Evolutionary conservation across 192 early-diverging fungal genomes (phyloP).

Genomic region (Entomortierella lignicola): DNA sequence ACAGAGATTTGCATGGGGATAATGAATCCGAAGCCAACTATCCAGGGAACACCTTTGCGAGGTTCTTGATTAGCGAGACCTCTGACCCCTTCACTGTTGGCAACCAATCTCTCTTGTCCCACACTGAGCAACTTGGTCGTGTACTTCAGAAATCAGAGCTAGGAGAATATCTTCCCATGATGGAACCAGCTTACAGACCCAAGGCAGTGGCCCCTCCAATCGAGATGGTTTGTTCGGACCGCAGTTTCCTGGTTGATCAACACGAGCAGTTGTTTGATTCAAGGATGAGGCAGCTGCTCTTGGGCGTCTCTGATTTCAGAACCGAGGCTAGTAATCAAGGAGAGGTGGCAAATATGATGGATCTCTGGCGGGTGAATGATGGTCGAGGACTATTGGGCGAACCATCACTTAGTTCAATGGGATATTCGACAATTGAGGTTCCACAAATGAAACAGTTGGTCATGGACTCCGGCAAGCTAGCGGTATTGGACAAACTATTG

Average conservation of each 20-base stretch:
- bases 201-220: slow-evolving; percentile 72
- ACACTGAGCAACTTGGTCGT: slow-evolving; percentile 29
- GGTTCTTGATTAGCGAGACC: slow-evolving; percentile 56
- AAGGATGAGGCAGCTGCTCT: slow-evolving; percentile 47
- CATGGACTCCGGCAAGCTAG: slow-evolving; percentile 83
- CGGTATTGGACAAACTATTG: slow-evolving; percentile 76
- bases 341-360: slow-evolving; percentile 29
- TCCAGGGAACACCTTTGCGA: slow-evolving; percentile 57
- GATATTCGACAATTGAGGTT: slow-evolving; percentile 50
- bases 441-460: slow-evolving; percentile 77
- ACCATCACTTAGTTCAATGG: slow-evolving; percentile 42
- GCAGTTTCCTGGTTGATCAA: slow-evolving; percentile 68
- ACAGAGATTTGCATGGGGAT: slow-evolving; percentile 6
- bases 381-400: slow-evolving; percentile 58
- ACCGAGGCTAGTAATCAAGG: slow-evolving; percentile 11
- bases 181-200: slow-evolving; percentile 62
- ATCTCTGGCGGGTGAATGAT: slow-evolving; percentile 35
- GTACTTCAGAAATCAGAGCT: slow-evolving; percentile 36
- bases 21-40: not conserved
- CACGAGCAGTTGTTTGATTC: slow-evolving; percentile 59
- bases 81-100: slow-evolving; percentile 14
- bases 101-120: slow-evolving; percentile 22
- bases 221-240: slow-evolving; percentile 70
- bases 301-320: slow-evolving; percentile 52
- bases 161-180: slow-evolving; percentile 40